Conservation (phyloP, 768 basidiomycete genomes). For the Coprinellus aureogranulatus region DNA sequence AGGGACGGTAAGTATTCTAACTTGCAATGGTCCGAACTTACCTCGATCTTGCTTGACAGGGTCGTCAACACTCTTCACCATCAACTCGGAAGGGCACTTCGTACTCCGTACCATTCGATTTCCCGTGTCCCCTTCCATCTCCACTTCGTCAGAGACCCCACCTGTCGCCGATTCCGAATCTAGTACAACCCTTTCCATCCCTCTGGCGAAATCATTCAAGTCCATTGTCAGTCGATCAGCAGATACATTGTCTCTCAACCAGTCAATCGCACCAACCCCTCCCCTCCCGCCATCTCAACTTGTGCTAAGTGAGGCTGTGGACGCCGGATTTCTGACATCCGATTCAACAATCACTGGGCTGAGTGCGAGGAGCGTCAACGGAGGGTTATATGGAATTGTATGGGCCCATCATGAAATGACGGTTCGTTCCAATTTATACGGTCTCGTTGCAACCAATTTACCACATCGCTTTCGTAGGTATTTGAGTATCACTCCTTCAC, state of each 20-base stretch:
- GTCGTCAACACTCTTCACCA: conserved; percentile 35
- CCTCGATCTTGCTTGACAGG: background rate
- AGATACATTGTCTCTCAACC: conserved; percentile 36
- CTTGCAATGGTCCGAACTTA: background rate
- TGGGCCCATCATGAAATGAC: conserved; percentile 47
- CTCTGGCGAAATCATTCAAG: conserved; percentile 57
- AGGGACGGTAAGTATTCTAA: conserved; percentile 41
- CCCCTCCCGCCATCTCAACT: background rate
- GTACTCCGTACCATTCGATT: conserved; percentile 40
- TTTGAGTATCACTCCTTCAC: conserved; percentile 34
- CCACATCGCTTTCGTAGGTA: conserved; percentile 23
- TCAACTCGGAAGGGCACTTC: conserved; percentile 45
- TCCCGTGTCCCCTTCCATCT: conserved; percentile 3
- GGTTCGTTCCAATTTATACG: conserved; percentile 26
- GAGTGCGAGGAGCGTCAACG: conserved; percentile 20
- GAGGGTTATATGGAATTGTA: conserved; percentile 36
- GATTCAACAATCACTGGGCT: conserved; percentile 21
- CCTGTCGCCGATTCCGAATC: conserved; percentile 26
- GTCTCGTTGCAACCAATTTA: background rate
- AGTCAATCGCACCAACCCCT: conserved; percentile 6
- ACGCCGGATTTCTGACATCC: conserved; percentile 20
- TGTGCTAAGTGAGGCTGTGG: conserved; percentile 18
- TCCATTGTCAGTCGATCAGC: conserved; percentile 46
- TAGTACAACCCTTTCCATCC: conserved; percentile 41
- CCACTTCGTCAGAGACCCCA: conserved; percentile 17